These are phyloP conservation scores for Trichoderma atroviride DNA, from an alignment of 2,329 filamentous ascomycete genomes.

Conservation along the genomic window DNA sequence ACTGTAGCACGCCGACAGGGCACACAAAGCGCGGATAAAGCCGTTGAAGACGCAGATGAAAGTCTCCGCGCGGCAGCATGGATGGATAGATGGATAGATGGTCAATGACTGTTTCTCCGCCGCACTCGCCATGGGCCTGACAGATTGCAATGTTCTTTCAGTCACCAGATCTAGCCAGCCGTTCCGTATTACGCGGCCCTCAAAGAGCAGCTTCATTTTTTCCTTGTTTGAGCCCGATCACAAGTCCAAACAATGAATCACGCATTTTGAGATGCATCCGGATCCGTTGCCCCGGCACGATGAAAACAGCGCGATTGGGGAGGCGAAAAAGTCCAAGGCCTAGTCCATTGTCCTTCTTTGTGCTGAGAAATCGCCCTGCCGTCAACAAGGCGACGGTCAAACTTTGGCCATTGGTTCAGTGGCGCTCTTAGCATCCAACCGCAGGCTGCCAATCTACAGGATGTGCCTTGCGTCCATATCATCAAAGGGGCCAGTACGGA, in stretches of 20 bases:
- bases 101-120: background rate
- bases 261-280: background rate
- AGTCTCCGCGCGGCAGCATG: background rate
- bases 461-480: conserved; percentile 8
- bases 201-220: background rate
- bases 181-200: conserved; percentile 1
- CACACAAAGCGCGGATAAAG: conserved; percentile 3
- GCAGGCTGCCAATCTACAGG: background rate
- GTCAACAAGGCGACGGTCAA: background rate
- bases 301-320: background rate
- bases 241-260: background rate
- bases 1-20: background rate
- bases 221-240: background rate
- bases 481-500: background rate
- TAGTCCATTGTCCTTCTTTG: background rate
- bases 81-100: conserved; percentile 4
- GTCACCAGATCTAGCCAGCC: background rate
- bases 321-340: background rate
- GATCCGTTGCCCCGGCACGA: background rate
- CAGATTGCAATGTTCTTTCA: background rate
- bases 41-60: background rate
- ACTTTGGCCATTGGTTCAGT: conserved; percentile 13
- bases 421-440: conserved; percentile 11
- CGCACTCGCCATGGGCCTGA: background rate
- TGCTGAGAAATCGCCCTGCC: background rate